Conservation (phyloP, 2,329 filamentous ascomycete genomes). For the Cercospora berteroae region DNA sequence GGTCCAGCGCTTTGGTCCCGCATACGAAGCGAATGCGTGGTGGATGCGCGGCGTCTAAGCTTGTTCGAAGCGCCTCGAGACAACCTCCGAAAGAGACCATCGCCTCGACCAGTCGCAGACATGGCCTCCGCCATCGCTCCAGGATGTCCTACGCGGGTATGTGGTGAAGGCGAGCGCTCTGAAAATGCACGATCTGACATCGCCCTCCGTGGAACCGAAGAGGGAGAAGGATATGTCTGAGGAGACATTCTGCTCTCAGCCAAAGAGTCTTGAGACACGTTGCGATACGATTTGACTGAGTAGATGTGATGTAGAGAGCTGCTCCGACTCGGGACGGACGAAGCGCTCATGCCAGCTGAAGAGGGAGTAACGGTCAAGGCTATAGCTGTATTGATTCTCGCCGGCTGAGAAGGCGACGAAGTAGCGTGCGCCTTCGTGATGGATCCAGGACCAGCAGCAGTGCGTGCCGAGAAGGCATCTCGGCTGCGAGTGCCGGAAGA, state of each 20-base stretch:
- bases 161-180: slow-evolving; percentile 55
- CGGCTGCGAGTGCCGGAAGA: slow-evolving; percentile 24
- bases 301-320: slow-evolving; percentile 40
- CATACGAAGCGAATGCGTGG: slow-evolving; percentile 66
- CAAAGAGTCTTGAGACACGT: slow-evolving; percentile 26
- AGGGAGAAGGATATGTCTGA: slow-evolving; percentile 27
- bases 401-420: slow-evolving; percentile 14
- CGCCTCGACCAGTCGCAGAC: slow-evolving; percentile 54
- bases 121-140: slow-evolving; percentile 64
- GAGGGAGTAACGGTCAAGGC: slow-evolving; percentile 21
- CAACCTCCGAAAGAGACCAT: slow-evolving; percentile 72
- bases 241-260: slow-evolving; percentile 29
- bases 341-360: slow-evolving; percentile 12
- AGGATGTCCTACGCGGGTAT: slow-evolving; percentile 41
- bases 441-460: slow-evolving; percentile 20
- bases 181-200: slow-evolving; percentile 39
- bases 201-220: slow-evolving; percentile 25
- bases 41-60: slow-evolving; percentile 73
- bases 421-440: slow-evolving; percentile 20
- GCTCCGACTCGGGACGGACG: slow-evolving; percentile 33
- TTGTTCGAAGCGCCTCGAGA: slow-evolving; percentile 76
- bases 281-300: slow-evolving; percentile 21
- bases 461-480: slow-evolving; percentile 22
- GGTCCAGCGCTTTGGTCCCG: slow-evolving; percentile 88
- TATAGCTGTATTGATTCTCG: slow-evolving; percentile 18